These are phyloP conservation scores for Teunomyces stri DNA, from an alignment of 805 yeast species.

Conservation along the genomic window DNA sequence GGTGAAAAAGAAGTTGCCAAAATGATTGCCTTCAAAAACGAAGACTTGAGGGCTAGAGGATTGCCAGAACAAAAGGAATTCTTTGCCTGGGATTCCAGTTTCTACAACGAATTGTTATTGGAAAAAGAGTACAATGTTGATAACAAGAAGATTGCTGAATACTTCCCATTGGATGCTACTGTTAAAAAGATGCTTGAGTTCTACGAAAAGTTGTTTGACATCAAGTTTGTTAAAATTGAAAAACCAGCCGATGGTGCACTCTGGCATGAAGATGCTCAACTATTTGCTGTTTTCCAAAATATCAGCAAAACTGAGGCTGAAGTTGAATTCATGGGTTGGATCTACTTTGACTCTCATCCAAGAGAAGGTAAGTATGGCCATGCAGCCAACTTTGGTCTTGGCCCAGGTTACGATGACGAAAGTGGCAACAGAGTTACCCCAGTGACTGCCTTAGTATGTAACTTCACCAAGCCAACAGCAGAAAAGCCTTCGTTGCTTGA, in stretches of 20 bases:
- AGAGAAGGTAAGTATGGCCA: constrained; percentile 86
- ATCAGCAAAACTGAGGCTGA: constrained; percentile 35
- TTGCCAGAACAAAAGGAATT: constrained; percentile 34
- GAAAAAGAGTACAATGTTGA: constrained; percentile 73
- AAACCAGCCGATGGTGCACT: constrained; percentile 39
- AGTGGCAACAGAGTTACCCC: constrained; percentile 58
- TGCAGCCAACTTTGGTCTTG: constrained; percentile 77
- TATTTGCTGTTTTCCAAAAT: constrained; percentile 70
- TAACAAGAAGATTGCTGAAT: constrained; percentile 67
- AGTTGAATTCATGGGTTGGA: constrained; percentile 65
- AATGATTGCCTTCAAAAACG: constrained; percentile 51
- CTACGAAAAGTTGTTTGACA: constrained; percentile 66
- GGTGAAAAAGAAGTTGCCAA: constrained; percentile 53
- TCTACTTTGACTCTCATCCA: constrained; percentile 80
- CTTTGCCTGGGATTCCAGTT: constrained; percentile 75
- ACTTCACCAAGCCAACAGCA: constrained; percentile 71
- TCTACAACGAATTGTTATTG: constrained; percentile 61
- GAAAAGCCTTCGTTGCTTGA: constrained; percentile 72
- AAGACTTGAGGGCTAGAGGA: constrained; percentile 48
- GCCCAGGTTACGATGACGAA: constrained; percentile 53
- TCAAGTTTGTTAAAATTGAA: constrained; percentile 59
- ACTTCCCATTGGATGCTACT: constrained; percentile 71
- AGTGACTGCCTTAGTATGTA: constrained; percentile 77
- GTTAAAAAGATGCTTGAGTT: constrained; percentile 66
- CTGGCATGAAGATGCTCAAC: constrained; percentile 82